Evolutionary conservation across 768 basidiomycete species (phyloP).

Genomic region (Sarcodon sp.): DNA sequence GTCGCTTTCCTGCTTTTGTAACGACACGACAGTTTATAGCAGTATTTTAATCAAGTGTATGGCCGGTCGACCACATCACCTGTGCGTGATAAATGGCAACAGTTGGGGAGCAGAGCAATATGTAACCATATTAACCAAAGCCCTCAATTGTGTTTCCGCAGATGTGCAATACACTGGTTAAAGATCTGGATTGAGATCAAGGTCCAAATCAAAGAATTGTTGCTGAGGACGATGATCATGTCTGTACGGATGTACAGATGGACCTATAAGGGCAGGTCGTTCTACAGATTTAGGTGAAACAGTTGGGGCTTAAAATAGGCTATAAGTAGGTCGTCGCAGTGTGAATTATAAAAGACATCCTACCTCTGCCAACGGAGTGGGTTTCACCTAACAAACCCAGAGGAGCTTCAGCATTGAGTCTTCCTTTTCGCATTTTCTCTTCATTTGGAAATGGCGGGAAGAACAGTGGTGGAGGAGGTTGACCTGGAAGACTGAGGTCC

Average conservation of each 20-base stretch:
- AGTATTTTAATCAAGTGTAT: no score
- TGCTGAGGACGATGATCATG: slow-evolving; percentile 52
- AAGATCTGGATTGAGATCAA: slow-evolving; percentile 78
- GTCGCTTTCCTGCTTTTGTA: no score
- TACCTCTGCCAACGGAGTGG: slow-evolving; percentile 69
- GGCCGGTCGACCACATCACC: no score
- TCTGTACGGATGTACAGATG: slow-evolving; percentile 56
- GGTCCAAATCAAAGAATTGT: slow-evolving; percentile 59
- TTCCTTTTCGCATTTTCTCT: slow-evolving; percentile 80
- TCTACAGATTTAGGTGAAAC: slow-evolving; percentile 43
- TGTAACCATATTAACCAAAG: no score
- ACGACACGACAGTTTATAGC: no score
- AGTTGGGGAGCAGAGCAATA: no score
- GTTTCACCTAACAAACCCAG: slow-evolving; percentile 71
- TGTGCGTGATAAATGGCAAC: no score
- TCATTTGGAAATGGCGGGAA: slow-evolving; percentile 89
- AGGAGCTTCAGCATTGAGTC: slow-evolving; percentile 69
- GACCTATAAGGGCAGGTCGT: slow-evolving; percentile 28
- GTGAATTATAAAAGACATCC: slow-evolving; percentile 12
- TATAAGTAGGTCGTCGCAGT: slow-evolving; percentile 1
- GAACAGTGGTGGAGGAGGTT: slow-evolving; percentile 67
- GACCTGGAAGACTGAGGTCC: slow-evolving; percentile 54
- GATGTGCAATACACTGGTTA: slow-evolving; percentile 15
- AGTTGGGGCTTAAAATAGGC: slow-evolving; percentile 36
- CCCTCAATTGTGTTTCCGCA: no score